Conservation (phyloP, 345 rosid genomes). For the Arabidopsis arenosa region DNA sequence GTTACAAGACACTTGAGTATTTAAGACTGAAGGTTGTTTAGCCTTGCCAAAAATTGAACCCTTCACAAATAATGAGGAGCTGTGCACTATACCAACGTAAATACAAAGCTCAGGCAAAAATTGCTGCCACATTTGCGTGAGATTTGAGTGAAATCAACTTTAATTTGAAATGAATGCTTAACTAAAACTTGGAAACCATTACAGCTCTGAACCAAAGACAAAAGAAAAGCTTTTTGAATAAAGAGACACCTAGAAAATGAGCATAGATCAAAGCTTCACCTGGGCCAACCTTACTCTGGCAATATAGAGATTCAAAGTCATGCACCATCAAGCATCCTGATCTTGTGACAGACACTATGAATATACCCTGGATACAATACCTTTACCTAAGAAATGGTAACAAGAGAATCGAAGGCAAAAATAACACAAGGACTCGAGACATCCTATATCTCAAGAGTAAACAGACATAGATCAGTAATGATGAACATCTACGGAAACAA, state of each 20-base stretch:
- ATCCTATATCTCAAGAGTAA: background rate
- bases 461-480: background rate
- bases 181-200: conserved; percentile 16
- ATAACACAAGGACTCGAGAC: background rate
- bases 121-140: background rate
- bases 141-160: background rate
- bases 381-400: background rate
- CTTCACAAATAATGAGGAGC: background rate
- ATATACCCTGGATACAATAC: conserved; percentile 69
- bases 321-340: conserved; percentile 85
- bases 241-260: background rate
- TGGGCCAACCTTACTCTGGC: conserved; percentile 51
- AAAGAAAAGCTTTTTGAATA: background rate
- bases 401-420: conserved; percentile 12
- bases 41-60: background rate
- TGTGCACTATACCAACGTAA: background rate
- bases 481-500: background rate
- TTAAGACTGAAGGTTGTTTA: background rate
- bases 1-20: background rate
- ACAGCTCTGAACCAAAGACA: conserved; percentile 10
- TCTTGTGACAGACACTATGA: conserved; percentile 76
- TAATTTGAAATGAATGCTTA: conserved; percentile 7
- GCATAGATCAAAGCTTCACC: conserved; percentile 27
- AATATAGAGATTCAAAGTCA: conserved; percentile 83
- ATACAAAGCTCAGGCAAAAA: background rate